Conservation (phyloP, 306 rosid genomes). For the Albizia julibrissin region DNA sequence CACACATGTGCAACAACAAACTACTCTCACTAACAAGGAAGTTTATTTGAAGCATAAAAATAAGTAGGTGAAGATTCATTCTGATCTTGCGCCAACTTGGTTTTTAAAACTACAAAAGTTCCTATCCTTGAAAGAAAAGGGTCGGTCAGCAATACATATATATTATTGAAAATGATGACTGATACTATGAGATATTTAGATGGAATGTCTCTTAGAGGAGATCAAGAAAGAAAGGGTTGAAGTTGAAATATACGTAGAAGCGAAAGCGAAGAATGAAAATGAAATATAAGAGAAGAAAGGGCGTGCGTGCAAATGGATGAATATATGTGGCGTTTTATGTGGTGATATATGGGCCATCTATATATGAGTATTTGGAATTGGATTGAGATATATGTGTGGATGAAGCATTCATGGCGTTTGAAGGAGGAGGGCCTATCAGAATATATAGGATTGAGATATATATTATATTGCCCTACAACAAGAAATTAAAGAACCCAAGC, state of each 20-base stretch:
- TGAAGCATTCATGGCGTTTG: background rate
- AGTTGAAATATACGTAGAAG: background rate
- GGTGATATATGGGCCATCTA: constrained; percentile 30
- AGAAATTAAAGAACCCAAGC: background rate
- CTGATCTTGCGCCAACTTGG: background rate
- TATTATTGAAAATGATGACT: background rate
- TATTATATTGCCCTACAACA: constrained; percentile 10
- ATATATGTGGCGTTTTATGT: background rate
- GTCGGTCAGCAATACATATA: background rate
- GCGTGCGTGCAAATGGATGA: background rate
- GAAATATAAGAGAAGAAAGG: background rate
- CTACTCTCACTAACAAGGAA: background rate
- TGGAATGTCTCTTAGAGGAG: background rate
- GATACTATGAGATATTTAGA: background rate
- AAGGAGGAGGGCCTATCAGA: background rate
- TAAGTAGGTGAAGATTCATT: background rate
- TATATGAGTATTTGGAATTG: background rate
- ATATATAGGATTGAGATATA: constrained; percentile 11
- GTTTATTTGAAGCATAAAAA: background rate
- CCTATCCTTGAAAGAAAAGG: background rate
- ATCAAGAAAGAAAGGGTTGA: background rate
- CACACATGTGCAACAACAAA: too few relatives aligned
- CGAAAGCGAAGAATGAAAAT: background rate
- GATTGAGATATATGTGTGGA: constrained; percentile 7
- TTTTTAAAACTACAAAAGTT: background rate